Percentiles rank a stretch among this genome's conserved stretches.
Evolutionary conservation across 2,329 filamentous ascomycete genomes (phyloP).

Genomic region (Curvularia sp.): DNA sequence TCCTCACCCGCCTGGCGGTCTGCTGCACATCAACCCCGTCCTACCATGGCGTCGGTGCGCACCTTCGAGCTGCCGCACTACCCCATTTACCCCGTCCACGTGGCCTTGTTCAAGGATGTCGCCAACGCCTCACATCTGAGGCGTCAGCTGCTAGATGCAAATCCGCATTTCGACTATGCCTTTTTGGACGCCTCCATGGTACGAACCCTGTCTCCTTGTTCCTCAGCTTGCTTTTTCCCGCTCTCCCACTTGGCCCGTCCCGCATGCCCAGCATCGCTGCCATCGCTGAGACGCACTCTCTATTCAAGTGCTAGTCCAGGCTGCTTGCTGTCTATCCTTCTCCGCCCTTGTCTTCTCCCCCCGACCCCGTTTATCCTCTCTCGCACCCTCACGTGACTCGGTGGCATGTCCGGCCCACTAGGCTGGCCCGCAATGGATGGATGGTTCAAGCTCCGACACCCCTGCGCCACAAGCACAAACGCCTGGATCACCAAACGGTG

Average conservation of each 20-base stretch:
- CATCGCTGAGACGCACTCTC: no score
- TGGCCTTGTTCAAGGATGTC: slow-evolving; percentile 78
- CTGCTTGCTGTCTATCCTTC: not conserved
- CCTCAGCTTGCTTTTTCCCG: slow-evolving; percentile 10
- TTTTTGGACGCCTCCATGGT: slow-evolving; percentile 87
- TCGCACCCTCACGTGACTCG: not conserved
- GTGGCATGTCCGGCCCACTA: not conserved
- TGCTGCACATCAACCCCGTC: slow-evolving; percentile 16
- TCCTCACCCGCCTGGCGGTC: not conserved
- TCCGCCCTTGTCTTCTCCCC: not conserved
- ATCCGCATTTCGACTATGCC: slow-evolving; percentile 88
- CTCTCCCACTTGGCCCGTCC: no score
- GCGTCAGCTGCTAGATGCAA: slow-evolving; percentile 82
- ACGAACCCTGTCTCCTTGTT: slow-evolving; percentile 32
- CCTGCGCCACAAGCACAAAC: not conserved
- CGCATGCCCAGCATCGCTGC: no score
- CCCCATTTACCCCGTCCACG: slow-evolving; percentile 72
- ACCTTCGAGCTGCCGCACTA: slow-evolving; percentile 78
- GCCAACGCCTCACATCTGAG: slow-evolving; percentile 80
- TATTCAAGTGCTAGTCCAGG: not conserved
- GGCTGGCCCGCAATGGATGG: not conserved
- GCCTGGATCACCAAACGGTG: not conserved
- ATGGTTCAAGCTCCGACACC: slow-evolving; percentile 1
- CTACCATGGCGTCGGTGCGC: slow-evolving; percentile 64
- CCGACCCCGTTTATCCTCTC: not conserved